These are phyloP conservation scores for Myxozyma geophila DNA, from an alignment of 805 yeast species.

Conservation along the genomic window DNA sequence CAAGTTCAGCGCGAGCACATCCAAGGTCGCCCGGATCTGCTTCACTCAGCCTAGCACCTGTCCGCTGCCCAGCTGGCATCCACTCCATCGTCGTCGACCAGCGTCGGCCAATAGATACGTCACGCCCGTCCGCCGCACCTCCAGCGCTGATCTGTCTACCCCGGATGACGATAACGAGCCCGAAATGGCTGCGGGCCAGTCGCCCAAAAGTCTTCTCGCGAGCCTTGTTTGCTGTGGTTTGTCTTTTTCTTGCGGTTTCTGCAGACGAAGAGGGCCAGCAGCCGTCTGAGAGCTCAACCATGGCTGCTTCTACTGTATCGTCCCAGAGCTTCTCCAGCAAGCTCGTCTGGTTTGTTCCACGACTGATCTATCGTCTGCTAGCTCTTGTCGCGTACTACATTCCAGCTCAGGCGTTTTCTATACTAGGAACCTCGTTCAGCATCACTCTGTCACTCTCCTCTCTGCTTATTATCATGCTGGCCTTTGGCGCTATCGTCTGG, in stretches of 20 bases:
- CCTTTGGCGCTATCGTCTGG: slow-evolving; percentile 48
- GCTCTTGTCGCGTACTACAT: slow-evolving; percentile 13
- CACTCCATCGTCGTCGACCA: neutral
- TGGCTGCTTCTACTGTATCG: neutral
- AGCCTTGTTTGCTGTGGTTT: neutral
- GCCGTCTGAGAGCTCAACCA: neutral
- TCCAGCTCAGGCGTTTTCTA: slow-evolving; percentile 18
- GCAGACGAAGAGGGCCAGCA: neutral
- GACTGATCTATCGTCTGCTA: slow-evolving; percentile 8
- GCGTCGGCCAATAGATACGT: neutral
- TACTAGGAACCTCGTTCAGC: slow-evolving; percentile 31
- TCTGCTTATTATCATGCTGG: slow-evolving; percentile 36
- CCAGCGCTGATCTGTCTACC: slow-evolving; percentile 3
- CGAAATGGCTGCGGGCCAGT: neutral
- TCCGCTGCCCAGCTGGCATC: neutral
- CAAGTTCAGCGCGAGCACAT: neutral
- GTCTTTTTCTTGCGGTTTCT: neutral
- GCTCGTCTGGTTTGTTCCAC: slow-evolving; percentile 19
- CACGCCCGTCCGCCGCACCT: slow-evolving; percentile 7
- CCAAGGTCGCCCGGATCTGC: neutral
- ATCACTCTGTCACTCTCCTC: slow-evolving; percentile 37
- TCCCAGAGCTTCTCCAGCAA: slow-evolving; percentile 3
- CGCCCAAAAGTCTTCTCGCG: neutral
- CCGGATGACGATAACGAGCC: neutral
- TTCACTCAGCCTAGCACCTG: neutral